These are phyloP conservation scores for Boletus sensibilis DNA, from an alignment of 768 basidiomycete genomes.

Conservation along the genomic window DNA sequence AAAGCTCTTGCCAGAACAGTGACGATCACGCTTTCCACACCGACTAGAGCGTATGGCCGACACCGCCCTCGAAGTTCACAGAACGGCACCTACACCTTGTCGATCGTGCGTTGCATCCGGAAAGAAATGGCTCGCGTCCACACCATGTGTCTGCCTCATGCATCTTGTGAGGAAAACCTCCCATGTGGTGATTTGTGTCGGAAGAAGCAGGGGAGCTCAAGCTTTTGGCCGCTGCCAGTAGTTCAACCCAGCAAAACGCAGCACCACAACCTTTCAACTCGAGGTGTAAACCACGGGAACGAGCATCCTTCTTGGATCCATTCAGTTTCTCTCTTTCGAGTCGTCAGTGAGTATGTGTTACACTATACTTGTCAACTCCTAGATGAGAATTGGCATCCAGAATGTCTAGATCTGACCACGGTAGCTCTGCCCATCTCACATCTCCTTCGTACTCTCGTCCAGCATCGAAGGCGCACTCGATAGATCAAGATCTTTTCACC, in stretches of 20 bases:
- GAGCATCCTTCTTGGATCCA: neutral
- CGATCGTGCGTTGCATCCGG: neutral
- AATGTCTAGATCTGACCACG: constrained; percentile 21
- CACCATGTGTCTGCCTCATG: constrained; percentile 26
- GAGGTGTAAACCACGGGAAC: neutral
- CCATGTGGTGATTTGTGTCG: neutral
- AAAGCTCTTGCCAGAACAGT: neutral
- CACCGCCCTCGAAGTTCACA: neutral
- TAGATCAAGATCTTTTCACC: neutral
- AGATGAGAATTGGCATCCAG: constrained; percentile 5
- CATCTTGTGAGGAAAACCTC: constrained; percentile 1
- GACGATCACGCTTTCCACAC: neutral
- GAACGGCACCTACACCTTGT: neutral
- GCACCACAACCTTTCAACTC: neutral
- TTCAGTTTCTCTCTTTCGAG: neutral
- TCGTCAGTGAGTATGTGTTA: constrained; percentile 11
- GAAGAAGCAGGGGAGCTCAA: neutral
- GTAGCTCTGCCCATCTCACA: constrained; percentile 3
- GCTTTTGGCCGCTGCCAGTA: neutral
- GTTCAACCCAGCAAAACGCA: constrained; percentile 2
- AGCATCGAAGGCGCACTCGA: constrained; percentile 12
- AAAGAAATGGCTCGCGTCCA: neutral
- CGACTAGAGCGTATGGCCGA: neutral
- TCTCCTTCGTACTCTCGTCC: constrained; percentile 12
- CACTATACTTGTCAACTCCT: neutral